Evolutionary conservation across 371 early-diverging fungal species (phyloP).

Genomic region (Mortierella sp.): DNA sequence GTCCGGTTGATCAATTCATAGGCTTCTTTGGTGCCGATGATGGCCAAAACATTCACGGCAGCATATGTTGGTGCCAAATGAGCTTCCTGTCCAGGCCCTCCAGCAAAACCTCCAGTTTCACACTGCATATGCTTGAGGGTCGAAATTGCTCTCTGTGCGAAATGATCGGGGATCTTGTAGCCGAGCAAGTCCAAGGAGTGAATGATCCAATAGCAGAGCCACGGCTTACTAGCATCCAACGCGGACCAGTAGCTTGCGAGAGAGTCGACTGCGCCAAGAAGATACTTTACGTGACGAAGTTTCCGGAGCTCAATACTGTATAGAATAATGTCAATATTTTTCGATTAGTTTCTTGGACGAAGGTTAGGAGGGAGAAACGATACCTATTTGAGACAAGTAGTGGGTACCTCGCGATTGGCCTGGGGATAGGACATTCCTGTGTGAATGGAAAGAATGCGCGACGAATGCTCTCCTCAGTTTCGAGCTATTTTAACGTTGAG

Average conservation of each 20-base stretch:
- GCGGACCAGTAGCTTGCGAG: conserved; percentile 73
- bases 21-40: conserved; percentile 79
- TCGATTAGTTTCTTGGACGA: neutral
- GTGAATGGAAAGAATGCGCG: conserved; percentile 39
- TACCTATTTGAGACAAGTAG: neutral
- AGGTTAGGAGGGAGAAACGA: neutral
- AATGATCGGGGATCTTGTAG: conserved; percentile 55
- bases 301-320: conserved; percentile 63
- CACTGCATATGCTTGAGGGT: conserved; percentile 79
- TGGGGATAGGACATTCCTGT: conserved; percentile 41
- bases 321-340: neutral
- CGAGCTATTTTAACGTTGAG: neutral
- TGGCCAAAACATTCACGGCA: conserved; percentile 81
- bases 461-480: conserved; percentile 34
- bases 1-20: conserved; percentile 77
- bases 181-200: conserved; percentile 87
- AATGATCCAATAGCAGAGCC: conserved; percentile 93
- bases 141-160: conserved; percentile 67
- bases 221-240: conserved; percentile 92
- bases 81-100: conserved; percentile 83
- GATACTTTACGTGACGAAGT: conserved; percentile 69
- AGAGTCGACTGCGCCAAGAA: conserved; percentile 62
- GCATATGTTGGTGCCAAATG: conserved; percentile 93
- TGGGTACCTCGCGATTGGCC: conserved; percentile 31
- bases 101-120: conserved; percentile 88